These are phyloP conservation scores for Solanum chilense DNA, from an alignment of 257 asterid species.

Conservation along the genomic window DNA sequence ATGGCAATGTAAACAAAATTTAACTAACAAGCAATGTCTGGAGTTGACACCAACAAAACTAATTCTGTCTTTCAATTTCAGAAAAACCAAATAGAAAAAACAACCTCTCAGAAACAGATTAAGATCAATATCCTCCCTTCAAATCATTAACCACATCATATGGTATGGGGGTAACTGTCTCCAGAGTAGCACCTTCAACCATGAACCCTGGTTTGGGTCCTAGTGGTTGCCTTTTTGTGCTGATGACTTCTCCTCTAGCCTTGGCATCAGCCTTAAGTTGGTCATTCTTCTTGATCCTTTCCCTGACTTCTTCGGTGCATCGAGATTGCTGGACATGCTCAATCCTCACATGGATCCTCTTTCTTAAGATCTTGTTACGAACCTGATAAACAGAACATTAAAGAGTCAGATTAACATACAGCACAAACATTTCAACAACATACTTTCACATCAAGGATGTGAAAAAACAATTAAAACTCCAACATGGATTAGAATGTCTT, in stretches of 20 bases:
- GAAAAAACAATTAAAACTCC: not conserved
- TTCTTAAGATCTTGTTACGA: slow-evolving; percentile 47
- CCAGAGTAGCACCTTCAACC: slow-evolving; percentile 66
- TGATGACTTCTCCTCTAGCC: slow-evolving; percentile 55
- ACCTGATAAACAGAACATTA: slow-evolving; percentile 27
- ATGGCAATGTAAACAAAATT: not conserved
- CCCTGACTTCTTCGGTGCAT: slow-evolving; percentile 50
- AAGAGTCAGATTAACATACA: not conserved
- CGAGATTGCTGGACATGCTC: slow-evolving; percentile 71
- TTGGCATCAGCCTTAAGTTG: slow-evolving; percentile 57
- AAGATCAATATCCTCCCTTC: slow-evolving; percentile 70
- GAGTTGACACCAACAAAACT: not conserved
- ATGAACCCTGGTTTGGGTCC: slow-evolving; percentile 83
- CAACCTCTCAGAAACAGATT: not conserved
- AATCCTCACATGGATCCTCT: slow-evolving; percentile 68
- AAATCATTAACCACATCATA: slow-evolving; percentile 91
- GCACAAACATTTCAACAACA: not conserved
- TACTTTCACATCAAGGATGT: not conserved
- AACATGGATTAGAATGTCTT: too few relatives aligned
- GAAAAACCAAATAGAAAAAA: not conserved
- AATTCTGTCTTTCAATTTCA: not conserved
- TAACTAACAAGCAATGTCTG: not conserved
- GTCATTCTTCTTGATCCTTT: slow-evolving; percentile 57
- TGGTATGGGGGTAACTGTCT: slow-evolving; percentile 87
- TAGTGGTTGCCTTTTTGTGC: slow-evolving; percentile 74